Evolutionary conservation across 805 yeast species (phyloP).

Genomic region (Scheffersomyces coipomensis): DNA sequence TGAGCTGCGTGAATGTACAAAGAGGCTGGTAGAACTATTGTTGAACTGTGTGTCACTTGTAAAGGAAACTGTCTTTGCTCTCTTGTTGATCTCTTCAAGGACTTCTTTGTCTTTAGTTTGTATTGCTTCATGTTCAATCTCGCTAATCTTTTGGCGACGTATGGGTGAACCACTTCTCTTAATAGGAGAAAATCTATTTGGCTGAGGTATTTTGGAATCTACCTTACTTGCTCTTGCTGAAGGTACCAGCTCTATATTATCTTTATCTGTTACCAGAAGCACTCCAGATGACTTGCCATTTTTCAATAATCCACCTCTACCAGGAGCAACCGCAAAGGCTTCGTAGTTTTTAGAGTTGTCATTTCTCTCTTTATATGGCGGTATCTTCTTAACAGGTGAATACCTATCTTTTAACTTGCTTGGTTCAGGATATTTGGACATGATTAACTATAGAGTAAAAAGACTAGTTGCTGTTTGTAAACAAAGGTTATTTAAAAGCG

Average conservation of each 20-base stretch:
- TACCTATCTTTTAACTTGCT: conserved; percentile 7
- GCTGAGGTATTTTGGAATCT: not conserved
- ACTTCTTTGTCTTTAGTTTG: conserved; percentile 18
- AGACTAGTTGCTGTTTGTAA: not conserved
- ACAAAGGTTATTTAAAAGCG: not conserved
- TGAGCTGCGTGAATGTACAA: too few species aligned
- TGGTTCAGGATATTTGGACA: conserved; percentile 3
- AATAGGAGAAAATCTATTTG: conserved; percentile 10
- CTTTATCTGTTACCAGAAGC: not conserved
- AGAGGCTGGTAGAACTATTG: not conserved
- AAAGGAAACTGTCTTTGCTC: conserved; percentile 6
- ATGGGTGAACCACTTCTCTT: conserved; percentile 32
- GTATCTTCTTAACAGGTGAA: conserved; percentile 7
- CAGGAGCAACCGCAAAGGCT: conserved; percentile 6
- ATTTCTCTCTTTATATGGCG: conserved; percentile 1
- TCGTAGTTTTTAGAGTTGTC: conserved; percentile 2
- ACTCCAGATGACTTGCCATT: not conserved
- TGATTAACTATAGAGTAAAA: too few species aligned
- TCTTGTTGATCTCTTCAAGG: conserved; percentile 14
- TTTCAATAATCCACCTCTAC: conserved; percentile 1
- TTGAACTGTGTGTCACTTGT: not conserved
- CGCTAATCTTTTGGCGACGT: conserved; percentile 26
- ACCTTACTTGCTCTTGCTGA: not conserved
- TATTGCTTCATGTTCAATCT: conserved; percentile 21
- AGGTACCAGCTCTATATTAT: not conserved